A percentile compares a stretch with the other conserved stretches of the same genome.
These are phyloP conservation scores for Odonthalia washingtoniensis DNA, from an alignment of 31 red algal species.

Conservation along the genomic window DNA sequence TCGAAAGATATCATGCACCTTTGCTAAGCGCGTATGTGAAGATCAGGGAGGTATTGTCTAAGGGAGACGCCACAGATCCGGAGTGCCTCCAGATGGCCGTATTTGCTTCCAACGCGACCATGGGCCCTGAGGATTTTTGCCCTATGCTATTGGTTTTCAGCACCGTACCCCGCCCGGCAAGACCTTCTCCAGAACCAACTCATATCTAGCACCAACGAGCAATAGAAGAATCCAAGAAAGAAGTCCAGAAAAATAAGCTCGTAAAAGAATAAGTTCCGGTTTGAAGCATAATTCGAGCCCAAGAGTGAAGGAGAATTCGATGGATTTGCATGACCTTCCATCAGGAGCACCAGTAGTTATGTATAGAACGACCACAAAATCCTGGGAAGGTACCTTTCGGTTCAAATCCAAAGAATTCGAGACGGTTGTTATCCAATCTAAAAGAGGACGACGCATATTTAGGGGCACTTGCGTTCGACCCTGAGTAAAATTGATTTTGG, in stretches of 20 bases:
- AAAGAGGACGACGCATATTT: background rate
- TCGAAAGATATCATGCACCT: conserved; percentile 42
- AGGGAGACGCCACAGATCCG: background rate
- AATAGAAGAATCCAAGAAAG: background rate
- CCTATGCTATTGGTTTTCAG: background rate
- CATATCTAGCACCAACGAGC: background rate
- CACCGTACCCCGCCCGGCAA: background rate
- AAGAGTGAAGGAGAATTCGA: background rate
- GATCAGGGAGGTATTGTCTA: background rate
- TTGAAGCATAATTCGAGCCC: background rate
- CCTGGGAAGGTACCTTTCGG: background rate
- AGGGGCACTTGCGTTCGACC: background rate
- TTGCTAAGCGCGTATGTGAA: conserved; percentile 19
- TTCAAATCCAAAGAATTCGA: background rate
- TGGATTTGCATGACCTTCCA: background rate
- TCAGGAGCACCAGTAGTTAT: background rate
- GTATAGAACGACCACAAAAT: background rate
- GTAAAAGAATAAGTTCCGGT: background rate
- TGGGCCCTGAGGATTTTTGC: conserved; percentile 15
- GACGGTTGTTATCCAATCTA: background rate
- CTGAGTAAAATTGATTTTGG: background rate
- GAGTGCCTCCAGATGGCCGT: conserved; percentile 11
- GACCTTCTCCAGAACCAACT: background rate
- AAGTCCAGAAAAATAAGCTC: background rate
- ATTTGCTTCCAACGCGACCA: background rate